Conservation (phyloP, 805 yeast genomes). For the Starmerella geochares region DNA sequence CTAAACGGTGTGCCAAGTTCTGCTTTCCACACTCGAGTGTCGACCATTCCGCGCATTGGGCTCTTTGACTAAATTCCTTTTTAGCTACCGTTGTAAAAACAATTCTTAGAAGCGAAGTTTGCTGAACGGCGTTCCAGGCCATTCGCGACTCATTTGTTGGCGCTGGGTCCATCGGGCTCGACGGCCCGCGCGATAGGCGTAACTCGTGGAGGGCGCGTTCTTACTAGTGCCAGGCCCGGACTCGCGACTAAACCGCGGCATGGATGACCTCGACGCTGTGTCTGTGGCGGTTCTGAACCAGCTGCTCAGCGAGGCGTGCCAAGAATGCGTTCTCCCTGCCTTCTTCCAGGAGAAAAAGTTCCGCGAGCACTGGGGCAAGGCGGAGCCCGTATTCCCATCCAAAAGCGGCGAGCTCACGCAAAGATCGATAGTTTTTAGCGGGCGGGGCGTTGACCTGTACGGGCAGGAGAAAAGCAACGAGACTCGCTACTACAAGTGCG, state of each 20-base stretch:
- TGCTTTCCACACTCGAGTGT: too few relatives aligned
- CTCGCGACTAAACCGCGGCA: too few relatives aligned
- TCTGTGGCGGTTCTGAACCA: conserved; percentile 13
- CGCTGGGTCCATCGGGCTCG: too few relatives aligned
- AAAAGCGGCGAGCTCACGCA: conserved; percentile 23
- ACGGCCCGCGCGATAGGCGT: too few relatives aligned
- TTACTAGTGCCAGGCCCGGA: too few relatives aligned
- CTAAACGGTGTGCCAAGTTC: too few relatives aligned
- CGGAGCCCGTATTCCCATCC: conserved; percentile 18
- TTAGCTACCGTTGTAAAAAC: too few relatives aligned
- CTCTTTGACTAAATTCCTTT: too few relatives aligned
- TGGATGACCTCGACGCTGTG: conserved; percentile 4
- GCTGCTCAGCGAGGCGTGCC: conserved; percentile 29
- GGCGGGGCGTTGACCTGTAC: conserved; percentile 36
- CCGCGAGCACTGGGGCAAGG: conserved; percentile 31
- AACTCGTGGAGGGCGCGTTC: neutral
- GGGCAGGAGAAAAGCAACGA: conserved; percentile 40
- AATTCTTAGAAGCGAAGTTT: too few relatives aligned
- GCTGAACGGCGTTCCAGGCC: too few relatives aligned
- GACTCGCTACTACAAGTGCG: conserved; percentile 60
- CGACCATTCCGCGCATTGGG: too few relatives aligned
- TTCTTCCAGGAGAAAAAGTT: conserved; percentile 30
- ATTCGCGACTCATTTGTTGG: too few relatives aligned
- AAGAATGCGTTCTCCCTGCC: conserved; percentile 31
- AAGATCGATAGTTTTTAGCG: conserved; percentile 21